Evolutionary conservation across 768 basidiomycete species (phyloP), one percentile per base, ranked within the genome.

Genomic region (Termitomyces sp.): DNA sequence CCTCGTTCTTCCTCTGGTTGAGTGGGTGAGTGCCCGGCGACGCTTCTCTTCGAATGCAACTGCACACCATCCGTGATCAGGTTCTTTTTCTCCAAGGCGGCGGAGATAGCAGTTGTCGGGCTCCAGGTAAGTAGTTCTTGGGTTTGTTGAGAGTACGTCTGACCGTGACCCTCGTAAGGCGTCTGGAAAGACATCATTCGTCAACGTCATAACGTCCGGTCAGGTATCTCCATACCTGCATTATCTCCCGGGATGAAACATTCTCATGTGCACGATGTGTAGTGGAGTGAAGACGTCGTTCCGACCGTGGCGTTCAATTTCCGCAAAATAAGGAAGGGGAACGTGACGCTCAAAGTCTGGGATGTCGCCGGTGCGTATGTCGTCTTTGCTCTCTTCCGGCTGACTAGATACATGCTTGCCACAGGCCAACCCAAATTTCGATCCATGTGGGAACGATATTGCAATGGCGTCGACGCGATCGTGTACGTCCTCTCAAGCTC

Each of bases 271-370:
- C 12, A 20, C 34, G 10, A 29, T 51, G 24, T 66, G 37, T 72
- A 95, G 85, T 97, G 92, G 90, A 92, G 90, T 58, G 92, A 95
- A 75, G 94, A 96, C 55, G 92, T 94, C n/a, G 94, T 94, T 0
- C 94, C 94, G 0, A 97, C 94, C 1, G 90, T 97, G 22, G 92
- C 94, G 7, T 97, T 94, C 77, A 94, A 94, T 64, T 86, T 94
- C 65, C 81, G 91, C 20, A 92, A 91, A 69, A 86, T 96, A 13
- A 78, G 87, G 60, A 93, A 92, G 66, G 93, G 92, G 13, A 95
- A 93, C 59, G 86, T 96, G 1, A 92, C 90, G 0, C 76, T 97
- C 67, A 96, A 94, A 70, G 85, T 97, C 49, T 97, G 94, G 94
- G 94, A 97, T 70, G 90, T 97, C 39, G 94, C 94, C 60, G 93